Evolutionary conservation across 345 rosid genomes (phyloP).

Genomic region (Rhizophora mangle): DNA sequence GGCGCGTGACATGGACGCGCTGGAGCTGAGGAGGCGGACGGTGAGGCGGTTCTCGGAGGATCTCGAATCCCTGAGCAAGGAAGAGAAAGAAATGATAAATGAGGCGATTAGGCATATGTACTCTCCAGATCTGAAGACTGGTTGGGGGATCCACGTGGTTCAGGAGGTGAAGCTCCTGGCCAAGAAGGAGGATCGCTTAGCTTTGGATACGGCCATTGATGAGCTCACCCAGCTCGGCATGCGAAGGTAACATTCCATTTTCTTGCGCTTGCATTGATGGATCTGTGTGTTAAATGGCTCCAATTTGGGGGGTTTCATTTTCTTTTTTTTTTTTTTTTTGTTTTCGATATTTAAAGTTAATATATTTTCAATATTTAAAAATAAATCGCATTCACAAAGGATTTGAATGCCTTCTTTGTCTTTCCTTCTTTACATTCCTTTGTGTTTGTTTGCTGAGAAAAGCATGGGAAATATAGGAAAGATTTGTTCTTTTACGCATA

Average conservation of each 20-base stretch:
- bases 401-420: background rate
- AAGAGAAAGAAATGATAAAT: slow-evolving; percentile 44
- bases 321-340: too few relatives aligned
- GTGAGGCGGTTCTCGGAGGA: slow-evolving; percentile 70
- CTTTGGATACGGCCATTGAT: slow-evolving; percentile 68
- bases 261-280: background rate
- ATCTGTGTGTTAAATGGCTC: background rate
- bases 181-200: slow-evolving; percentile 61
- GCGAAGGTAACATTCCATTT: slow-evolving; percentile 54
- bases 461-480: too few relatives aligned
- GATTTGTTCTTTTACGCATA: too few relatives aligned
- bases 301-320: too few relatives aligned
- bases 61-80: slow-evolving; percentile 55
- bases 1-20: slow-evolving; percentile 75
- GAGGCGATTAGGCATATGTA: slow-evolving; percentile 80
- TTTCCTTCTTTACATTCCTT: background rate
- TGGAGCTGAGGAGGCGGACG: slow-evolving; percentile 59
- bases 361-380: too few relatives aligned
- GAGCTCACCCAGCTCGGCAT: slow-evolving; percentile 83
- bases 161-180: slow-evolving; percentile 89
- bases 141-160: slow-evolving; percentile 97
- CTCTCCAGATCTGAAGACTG: slow-evolving; percentile 94
- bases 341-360: too few relatives aligned
- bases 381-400: too few relatives aligned
- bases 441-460: background rate